Percentiles rank a stretch among this genome's conserved stretches.
Evolutionary conservation across 805 yeast genomes (phyloP).

Genomic region (Kazachstania psychrophila): DNA sequence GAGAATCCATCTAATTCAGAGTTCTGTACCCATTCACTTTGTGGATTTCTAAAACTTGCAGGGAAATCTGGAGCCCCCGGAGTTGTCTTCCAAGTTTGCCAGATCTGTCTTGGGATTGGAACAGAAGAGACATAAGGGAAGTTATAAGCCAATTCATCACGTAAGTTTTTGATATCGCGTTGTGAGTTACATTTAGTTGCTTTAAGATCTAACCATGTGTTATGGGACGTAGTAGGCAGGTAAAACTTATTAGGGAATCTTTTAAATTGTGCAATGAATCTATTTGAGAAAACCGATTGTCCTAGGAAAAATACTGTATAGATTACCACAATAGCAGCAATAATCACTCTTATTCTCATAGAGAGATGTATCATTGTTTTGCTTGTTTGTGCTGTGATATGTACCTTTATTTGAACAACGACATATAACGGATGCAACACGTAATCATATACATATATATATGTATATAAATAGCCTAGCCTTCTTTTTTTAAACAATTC

Average conservation of each 20-base stretch:
- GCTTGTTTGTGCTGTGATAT: too few species aligned
- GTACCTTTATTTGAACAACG: too few species aligned
- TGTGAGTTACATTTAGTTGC: background rate
- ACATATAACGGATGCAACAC: too few species aligned
- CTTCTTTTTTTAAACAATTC: too few species aligned
- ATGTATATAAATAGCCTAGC: too few species aligned
- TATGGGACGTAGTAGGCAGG: slow-evolving; percentile 25
- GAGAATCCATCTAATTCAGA: slow-evolving; percentile 32
- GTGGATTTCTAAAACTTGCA: slow-evolving; percentile 38
- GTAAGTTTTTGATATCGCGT: slow-evolving; percentile 11
- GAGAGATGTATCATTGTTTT: too few species aligned
- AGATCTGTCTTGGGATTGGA: slow-evolving; percentile 67
- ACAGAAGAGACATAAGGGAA: slow-evolving; percentile 64
- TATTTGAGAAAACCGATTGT: background rate
- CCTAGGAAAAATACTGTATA: background rate
- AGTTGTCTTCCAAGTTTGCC: slow-evolving; percentile 92
- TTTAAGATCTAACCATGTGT: slow-evolving; percentile 16
- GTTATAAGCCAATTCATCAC: slow-evolving; percentile 49
- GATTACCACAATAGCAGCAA: too few species aligned
- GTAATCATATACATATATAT: too few species aligned
- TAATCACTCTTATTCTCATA: too few species aligned
- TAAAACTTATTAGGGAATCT: background rate
- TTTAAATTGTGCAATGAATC: background rate
- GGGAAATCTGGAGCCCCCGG: slow-evolving; percentile 50
- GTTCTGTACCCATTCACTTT: slow-evolving; percentile 48